These are phyloP conservation scores for Termitomyces sp. DNA, from an alignment of 1,284 basidiomycete species.

Conservation along the genomic window DNA sequence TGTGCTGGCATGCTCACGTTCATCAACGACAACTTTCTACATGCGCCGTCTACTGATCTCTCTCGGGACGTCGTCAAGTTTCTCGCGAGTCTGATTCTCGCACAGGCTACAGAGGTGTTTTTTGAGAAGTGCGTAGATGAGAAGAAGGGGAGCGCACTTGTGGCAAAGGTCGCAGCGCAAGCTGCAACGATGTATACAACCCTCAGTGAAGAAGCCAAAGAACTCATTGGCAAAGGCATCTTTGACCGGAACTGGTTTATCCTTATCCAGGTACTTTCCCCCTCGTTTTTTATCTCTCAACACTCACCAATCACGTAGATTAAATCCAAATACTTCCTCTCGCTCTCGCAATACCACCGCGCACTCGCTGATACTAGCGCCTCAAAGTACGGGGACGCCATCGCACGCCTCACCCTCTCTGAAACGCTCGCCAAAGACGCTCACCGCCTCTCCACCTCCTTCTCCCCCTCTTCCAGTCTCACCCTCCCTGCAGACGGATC, in stretches of 20 bases:
- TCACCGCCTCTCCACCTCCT: conserved; percentile 61
- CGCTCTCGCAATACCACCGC: conserved; percentile 85
- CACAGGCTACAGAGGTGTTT: conserved; percentile 95
- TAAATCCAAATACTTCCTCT: conserved; percentile 88
- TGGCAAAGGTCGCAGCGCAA: conserved; percentile 85
- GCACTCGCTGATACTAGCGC: conserved; percentile 74
- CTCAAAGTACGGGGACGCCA: conserved; percentile 81
- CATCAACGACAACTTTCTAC: conserved; percentile 99
- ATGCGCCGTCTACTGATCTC: conserved; percentile 97
- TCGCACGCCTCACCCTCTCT: conserved; percentile 79
- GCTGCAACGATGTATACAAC: conserved; percentile 77
- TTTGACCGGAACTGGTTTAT: conserved; percentile 95
- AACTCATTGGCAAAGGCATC: conserved; percentile 92
- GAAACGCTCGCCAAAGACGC: conserved; percentile 87
- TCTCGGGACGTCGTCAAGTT: conserved; percentile 94
- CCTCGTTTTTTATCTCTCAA: neutral
- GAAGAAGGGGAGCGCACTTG: conserved; percentile 77
- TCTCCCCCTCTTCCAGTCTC: conserved; percentile 72
- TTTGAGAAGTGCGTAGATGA: conserved; percentile 92
- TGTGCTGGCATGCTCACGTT: conserved; percentile 97
- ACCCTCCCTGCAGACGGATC: conserved; percentile 89
- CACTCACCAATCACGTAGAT: conserved; percentile 41
- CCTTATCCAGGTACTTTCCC: conserved; percentile 62
- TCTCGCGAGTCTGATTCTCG: conserved; percentile 79
- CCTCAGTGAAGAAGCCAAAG: conserved; percentile 87